These are phyloP conservation scores for Achlya hypogyna DNA, from an alignment of 352 stramenopile genomes.

Conservation along the genomic window DNA sequence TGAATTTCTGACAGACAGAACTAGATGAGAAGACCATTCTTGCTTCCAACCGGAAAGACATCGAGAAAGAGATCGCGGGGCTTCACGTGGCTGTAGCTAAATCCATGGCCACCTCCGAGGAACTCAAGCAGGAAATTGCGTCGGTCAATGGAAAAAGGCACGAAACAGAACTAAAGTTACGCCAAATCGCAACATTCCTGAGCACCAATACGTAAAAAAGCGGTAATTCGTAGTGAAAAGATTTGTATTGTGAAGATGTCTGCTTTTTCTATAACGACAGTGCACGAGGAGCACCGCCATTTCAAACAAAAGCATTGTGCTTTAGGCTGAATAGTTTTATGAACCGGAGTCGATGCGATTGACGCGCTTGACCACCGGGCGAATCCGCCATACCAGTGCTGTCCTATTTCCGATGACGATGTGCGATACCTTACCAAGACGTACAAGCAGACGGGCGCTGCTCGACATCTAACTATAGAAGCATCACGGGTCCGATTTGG, in stretches of 20 bases:
- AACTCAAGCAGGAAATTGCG: background rate
- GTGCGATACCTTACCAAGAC: conserved; percentile 22
- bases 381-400: background rate
- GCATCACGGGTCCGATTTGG: conserved; percentile 8
- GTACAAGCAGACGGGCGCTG: conserved; percentile 19
- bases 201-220: background rate
- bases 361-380: background rate
- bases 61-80: background rate
- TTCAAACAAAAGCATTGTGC: conserved; percentile 5
- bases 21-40: background rate
- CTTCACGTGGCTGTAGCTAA: background rate
- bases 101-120: background rate
- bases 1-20: background rate
- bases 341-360: background rate
- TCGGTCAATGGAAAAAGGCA: background rate
- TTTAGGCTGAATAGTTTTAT: background rate
- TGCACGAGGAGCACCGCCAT: background rate
- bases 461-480: conserved; percentile 22
- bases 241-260: background rate
- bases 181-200: background rate
- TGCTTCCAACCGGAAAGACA: background rate
- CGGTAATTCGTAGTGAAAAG: too few relatives aligned
- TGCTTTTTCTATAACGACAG: conserved; percentile 14
- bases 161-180: background rate
- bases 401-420: background rate